phyloP scores from a whole-genome alignment of 2,329 filamentous ascomycete genomes.

The Blastomyces percursus region DNA sequence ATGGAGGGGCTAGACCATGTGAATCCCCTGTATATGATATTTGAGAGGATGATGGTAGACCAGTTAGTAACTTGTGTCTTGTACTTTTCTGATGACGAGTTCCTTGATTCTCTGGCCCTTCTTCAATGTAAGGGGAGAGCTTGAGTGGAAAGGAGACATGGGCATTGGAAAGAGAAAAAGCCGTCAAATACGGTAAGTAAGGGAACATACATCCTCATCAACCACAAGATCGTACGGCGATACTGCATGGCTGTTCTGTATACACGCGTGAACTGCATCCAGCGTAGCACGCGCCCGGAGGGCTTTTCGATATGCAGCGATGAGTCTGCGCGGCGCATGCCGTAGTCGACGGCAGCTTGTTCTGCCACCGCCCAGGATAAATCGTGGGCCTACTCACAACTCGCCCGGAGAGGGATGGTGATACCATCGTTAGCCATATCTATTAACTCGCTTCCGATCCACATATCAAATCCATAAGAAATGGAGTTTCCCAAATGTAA shows the following conservation, averaged over 20 bases:
- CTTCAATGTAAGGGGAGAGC: no score
- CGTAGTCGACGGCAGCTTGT: slow-evolving; percentile 13
- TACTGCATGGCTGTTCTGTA: slow-evolving; percentile 13
- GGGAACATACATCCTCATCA: slow-evolving; percentile 11
- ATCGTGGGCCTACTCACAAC: slow-evolving; percentile 11
- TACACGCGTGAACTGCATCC: slow-evolving; percentile 11
- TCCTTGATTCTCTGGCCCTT: no score
- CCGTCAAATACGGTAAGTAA: no score
- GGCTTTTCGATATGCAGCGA: slow-evolving; percentile 8
- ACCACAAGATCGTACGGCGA: slow-evolving; percentile 13
- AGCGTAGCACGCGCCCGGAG: slow-evolving; percentile 8
- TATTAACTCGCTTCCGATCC: background rate
- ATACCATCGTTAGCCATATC: background rate
- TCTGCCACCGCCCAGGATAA: slow-evolving; percentile 12
- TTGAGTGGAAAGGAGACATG: no score
- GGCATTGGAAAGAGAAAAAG: background rate
- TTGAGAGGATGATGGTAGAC: background rate
- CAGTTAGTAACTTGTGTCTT: background rate
- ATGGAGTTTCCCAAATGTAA: background rate
- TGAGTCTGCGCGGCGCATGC: slow-evolving; percentile 10
- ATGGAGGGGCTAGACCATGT: slow-evolving; percentile 12
- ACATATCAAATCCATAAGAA: background rate
- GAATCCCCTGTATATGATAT: slow-evolving; percentile 9
- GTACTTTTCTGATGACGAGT: background rate
- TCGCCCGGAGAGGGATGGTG: background rate